Evolutionary conservation across 2,329 filamentous ascomycete species (phyloP), one percentile per base, ranked within the genome.

Genomic region (Colletotrichum melonis): DNA sequence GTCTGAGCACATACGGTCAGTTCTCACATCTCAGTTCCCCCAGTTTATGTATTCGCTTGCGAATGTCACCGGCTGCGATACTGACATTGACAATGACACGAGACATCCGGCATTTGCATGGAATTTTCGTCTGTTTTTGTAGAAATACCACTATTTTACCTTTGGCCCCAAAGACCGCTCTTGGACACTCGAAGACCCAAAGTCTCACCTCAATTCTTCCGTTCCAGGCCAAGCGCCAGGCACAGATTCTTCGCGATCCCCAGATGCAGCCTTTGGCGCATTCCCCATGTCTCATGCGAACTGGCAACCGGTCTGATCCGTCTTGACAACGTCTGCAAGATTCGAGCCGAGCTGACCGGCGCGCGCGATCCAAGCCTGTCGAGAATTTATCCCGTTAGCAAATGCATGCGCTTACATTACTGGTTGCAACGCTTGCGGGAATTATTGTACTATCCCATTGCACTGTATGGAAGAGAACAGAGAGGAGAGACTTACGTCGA

Each of bases 321-420:
- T 79, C 75, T 79, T 79, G 70, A 76, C 74, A 28, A 80, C 78
- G 35, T 77, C 67, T 32, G 75, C 75, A 8, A 78, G 76, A 52
- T 75, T 75, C 0, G 78, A 78, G 9, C 78, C 78, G 1, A 80
- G 74, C 12, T 76, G 67, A 1, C 76, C 78, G 14, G 78, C 78
- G 16, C 77, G 72, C 28, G 77, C 64, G 28, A 80, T 80, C 78
- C 78, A 79, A 4, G 69, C 67, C 78, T 79, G 55, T 16, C 12
- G n/a, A 28, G 6, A n/a, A 9, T 16, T 19, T 16, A 30, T 2
- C 6, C 3, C 28, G 35, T 74, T 42, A 74, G 69, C 35, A 35
- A 12, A 26, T 5, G 26, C 14, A 5, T 28, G 56, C 52, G 6
- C 28, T 22, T 6, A 22, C 9, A 8, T 22, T n/a, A 11, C 19